Base-by-base conservation (phyloP, 1,139 yeast genomes). In the Candida albicans region DNA sequence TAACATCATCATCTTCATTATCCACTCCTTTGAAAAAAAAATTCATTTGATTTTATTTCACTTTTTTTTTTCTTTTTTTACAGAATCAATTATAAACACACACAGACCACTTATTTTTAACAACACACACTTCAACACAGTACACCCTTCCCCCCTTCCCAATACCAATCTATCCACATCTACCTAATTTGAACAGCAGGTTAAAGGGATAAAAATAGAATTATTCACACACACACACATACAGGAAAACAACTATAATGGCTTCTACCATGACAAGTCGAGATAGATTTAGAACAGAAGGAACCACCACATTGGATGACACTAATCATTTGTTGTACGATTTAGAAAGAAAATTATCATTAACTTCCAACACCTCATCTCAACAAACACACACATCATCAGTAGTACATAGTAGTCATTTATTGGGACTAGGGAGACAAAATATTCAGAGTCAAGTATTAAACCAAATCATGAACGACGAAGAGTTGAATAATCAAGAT, bases 291-390 rank as follows among this genome's bases (percentile, higher is more conserved):
- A 18, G 5, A 18, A 18, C 22, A 18, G 22, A 18, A 32, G 36
- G 38, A 34, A 41, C 34, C 34, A 35, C 38, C 35, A 43, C 52
- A 37, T 50, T 65, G 43, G 63, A 57, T 18, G 50, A 52, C 37
- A 61, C 69, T 31, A 64, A 65, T 47, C 47, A 55, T 45, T 54
- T 57, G 14, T 54, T 65, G 39, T 32, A 45, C 18, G 68, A 65
- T 42, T 54, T 67, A 43, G 71, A 66, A 51, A 56, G 71, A 22
- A 65, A 66, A 52, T 56, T 67, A 44, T 60, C 68, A 14, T 53
- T 61, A 24, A 51, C 52, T 3, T 52, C 66, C n/a, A 43, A 43
- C 7, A 39, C 52, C 3, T 50, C 52, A 11, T 44, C 51, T n/a
- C 54, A 54, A 38, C 55, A 56, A 13, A 54, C 61, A 6, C 52